A percentile compares a stretch with the other conserved stretches of the same genome.
phyloP scores from a whole-genome alignment of 179 eudicot genomes.

The Gypsophila paniculata region DNA sequence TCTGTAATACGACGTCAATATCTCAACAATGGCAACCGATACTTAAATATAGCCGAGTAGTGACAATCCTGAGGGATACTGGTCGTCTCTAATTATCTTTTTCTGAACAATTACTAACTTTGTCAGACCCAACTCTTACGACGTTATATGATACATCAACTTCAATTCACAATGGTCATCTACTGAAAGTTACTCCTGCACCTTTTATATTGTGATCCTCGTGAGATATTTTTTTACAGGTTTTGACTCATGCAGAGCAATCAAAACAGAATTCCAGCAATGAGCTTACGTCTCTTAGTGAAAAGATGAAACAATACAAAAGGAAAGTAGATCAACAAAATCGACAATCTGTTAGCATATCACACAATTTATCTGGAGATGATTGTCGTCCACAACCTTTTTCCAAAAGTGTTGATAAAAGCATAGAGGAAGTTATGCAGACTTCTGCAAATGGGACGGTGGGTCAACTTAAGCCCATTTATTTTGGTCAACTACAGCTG shows the following conservation, averaged over 20 bases:
- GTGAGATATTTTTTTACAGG: constrained; percentile 39
- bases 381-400: constrained; percentile 41
- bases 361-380: constrained; percentile 29
- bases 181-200: not conserved
- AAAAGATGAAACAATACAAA: constrained; percentile 72
- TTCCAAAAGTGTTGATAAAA: constrained; percentile 53
- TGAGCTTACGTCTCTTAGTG: constrained; percentile 66
- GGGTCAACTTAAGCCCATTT: constrained; percentile 12
- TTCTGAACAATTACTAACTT: too few relatives aligned
- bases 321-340: constrained; percentile 62
- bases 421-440: constrained; percentile 79
- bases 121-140: not conserved
- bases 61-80: too few relatives aligned
- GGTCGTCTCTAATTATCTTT: too few relatives aligned
- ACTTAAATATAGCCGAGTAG: too few relatives aligned
- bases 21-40: too few relatives aligned
- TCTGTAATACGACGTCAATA: too few relatives aligned
- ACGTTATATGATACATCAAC: not conserved
- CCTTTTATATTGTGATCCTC: constrained; percentile 3
- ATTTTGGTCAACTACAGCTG: constrained; percentile 6
- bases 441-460: constrained; percentile 83
- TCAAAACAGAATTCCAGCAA: constrained; percentile 54
- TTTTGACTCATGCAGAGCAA: constrained; percentile 58
- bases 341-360: constrained; percentile 40
- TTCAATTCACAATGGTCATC: not conserved